A percentile compares a stretch with the other conserved stretches of the same genome.
Conservation (phyloP, 306 rosid species). For the Vicia faba region DNA sequence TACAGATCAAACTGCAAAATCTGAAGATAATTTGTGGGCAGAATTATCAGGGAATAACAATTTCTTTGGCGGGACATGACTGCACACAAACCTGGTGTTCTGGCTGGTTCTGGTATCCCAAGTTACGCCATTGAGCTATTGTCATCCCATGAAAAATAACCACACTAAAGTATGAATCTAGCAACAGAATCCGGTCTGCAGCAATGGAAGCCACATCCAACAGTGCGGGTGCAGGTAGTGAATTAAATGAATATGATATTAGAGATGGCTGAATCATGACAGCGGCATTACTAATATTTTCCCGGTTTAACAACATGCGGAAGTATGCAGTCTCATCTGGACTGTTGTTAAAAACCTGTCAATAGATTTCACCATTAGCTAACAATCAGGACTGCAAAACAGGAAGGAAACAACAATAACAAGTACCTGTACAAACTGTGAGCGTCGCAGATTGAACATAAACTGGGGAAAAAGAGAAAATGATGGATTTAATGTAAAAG, state of each 20-base stretch:
- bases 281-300: conserved; percentile 89
- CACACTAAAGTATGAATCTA: conserved; percentile 89
- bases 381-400: conserved; percentile 18
- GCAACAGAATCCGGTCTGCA: conserved; percentile 83
- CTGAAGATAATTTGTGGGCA: conserved; percentile 15
- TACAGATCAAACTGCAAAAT: conserved; percentile 2
- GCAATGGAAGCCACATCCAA: conserved; percentile 94
- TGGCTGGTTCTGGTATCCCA: conserved; percentile 90
- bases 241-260: conserved; percentile 85
- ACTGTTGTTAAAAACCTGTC: conserved; percentile 98
- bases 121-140: conserved; percentile 98
- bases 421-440: conserved; percentile 94
- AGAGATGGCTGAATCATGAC: conserved; percentile 97
- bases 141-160: conserved; percentile 98
- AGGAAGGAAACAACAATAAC: conserved; percentile 25
- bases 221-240: conserved; percentile 86
- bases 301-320: conserved; percentile 88
- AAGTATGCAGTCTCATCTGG: conserved; percentile 99
- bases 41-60: background rate
- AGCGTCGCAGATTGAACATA: conserved; percentile 90
- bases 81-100: conserved; percentile 73
- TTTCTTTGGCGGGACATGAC: conserved; percentile 15
- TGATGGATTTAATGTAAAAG: conserved; percentile 80
- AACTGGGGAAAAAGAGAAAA: conserved; percentile 94
- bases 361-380: conserved; percentile 34